Evolutionary conservation across 2,329 filamentous ascomycete genomes (phyloP).

Genomic region (Curvularia sp.): DNA sequence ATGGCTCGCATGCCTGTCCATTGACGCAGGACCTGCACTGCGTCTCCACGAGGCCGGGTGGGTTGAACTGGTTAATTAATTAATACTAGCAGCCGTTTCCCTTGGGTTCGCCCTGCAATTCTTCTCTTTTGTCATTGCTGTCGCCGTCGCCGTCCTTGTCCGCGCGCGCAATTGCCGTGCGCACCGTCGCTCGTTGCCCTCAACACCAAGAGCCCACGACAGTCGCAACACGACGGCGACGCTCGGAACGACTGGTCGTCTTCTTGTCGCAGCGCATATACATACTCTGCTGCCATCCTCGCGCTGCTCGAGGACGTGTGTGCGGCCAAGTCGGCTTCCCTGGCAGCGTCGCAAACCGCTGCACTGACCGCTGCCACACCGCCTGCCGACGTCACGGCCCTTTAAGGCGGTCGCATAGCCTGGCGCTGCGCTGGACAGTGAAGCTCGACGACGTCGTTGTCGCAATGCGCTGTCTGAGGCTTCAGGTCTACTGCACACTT

Average conservation of each 20-base stretch:
- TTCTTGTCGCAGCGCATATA: too few relatives aligned
- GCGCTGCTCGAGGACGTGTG: constrained; percentile 11
- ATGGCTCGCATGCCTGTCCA: constrained; percentile 49
- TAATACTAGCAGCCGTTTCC: constrained; percentile 42
- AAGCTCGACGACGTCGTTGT: constrained; percentile 28
- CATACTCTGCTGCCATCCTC: background rate
- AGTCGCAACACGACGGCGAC: constrained; percentile 23
- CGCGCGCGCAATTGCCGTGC: constrained; percentile 32
- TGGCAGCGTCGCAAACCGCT: constrained; percentile 39
- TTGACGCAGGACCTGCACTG: constrained; percentile 52
- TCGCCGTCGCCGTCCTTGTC: background rate
- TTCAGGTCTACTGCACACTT: constrained; percentile 29
- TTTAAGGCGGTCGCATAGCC: constrained; percentile 45
- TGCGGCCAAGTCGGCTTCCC: constrained; percentile 38
- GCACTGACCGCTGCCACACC: constrained; percentile 51
- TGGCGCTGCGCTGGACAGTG: constrained; percentile 35
- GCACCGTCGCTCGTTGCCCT: constrained; percentile 30
- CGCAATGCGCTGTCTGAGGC: constrained; percentile 51
- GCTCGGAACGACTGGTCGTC: background rate
- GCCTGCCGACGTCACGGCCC: constrained; percentile 46
- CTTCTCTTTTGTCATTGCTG: constrained; percentile 26
- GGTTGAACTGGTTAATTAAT: constrained; percentile 34
- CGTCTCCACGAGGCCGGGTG: constrained; percentile 46
- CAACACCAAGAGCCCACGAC: constrained; percentile 26
- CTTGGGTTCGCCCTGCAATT: constrained; percentile 39